phyloP scores from a whole-genome alignment of 345 rosid genomes.

The Fremontodendron californicum region DNA sequence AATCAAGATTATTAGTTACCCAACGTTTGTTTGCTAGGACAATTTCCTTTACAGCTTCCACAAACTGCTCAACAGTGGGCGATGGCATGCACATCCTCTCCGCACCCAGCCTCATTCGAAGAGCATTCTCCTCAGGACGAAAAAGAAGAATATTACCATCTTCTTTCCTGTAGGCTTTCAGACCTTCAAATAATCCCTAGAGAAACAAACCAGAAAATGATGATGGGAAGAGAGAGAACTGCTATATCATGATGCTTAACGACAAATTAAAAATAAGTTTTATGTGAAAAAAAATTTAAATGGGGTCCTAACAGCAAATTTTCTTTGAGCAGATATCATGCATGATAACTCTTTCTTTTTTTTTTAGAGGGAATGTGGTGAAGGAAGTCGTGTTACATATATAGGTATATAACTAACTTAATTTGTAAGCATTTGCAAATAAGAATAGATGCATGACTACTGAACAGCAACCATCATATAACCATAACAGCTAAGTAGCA shows the following conservation, averaged over 20 bases:
- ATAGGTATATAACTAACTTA: not conserved
- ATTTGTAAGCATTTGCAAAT: not conserved
- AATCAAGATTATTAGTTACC: conserved; percentile 40
- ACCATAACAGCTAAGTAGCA: not conserved
- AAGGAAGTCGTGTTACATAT: not conserved
- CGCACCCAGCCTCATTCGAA: conserved; percentile 75
- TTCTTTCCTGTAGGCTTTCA: conserved; percentile 83
- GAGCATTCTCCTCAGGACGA: conserved; percentile 90
- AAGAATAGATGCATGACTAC: not conserved
- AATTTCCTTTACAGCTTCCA: conserved; percentile 77
- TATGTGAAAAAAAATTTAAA: not conserved
- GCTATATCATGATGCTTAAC: not conserved
- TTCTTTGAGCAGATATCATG: not conserved
- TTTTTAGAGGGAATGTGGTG: not conserved
- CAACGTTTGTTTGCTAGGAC: conserved; percentile 92
- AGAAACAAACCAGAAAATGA: conserved; percentile 6
- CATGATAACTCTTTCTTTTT: not conserved
- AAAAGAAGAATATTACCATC: conserved; percentile 72
- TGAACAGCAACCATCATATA: not conserved
- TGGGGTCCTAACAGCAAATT: not conserved
- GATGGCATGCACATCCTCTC: conserved; percentile 97
- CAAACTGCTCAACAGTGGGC: conserved; percentile 78
- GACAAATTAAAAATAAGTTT: not conserved
- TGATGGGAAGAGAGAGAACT: not conserved
- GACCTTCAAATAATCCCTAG: conserved; percentile 91